Base-by-base conservation (phyloP, 768 basidiomycete genomes). In the Tubosaeta sp. region DNA sequence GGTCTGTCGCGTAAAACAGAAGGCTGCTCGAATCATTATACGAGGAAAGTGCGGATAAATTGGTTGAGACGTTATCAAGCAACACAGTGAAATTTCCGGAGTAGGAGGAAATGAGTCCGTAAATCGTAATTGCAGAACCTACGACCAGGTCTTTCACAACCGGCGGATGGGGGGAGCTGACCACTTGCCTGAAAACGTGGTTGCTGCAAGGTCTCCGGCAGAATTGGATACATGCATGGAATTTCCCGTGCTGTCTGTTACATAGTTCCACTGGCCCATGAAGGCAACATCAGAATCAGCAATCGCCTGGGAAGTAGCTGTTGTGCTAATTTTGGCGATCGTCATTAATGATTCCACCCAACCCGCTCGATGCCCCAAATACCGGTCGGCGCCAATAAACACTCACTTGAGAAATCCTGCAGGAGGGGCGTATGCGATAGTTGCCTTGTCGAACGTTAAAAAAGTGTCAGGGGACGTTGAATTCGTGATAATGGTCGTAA, bases 101-200 rank as follows among this genome's bases (percentile, higher is more conserved):
- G 24, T 67, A 63, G 3, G 78, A 78, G 30, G 81, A 84, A 16
- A 80, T 82, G 35, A 75, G 73, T 9, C 89, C 89, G 41, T 67
- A 73, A 21, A 91, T 62, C 1, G 76, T 68, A 44, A 90, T 72
- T 12, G 86, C 75, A 10, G 80, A 77, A 27, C 87, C 88, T 88
- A 50, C 19, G 18, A 31, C 18, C 54, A 49, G 46, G 25, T 31
- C 31, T 42, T 46, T 19, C 22, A 49, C 24, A 12, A 47, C 11
- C 16, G 3, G 36, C 24, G 12, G 30, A 51, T 24, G 32, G 45
- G 19, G n/a, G 13, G 39, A 48, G 45, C 27, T 36, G 49, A 48
- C 22, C 44, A 72, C 74, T 58, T 61, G 75, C 83, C 83, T 51
- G 64, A 65, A 65, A 85, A 84, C 24, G 57, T 57, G 3, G 73